These are phyloP conservation scores for Backusella macrospora DNA, from an alignment of 192 early-diverging fungal species.

Conservation along the genomic window DNA sequence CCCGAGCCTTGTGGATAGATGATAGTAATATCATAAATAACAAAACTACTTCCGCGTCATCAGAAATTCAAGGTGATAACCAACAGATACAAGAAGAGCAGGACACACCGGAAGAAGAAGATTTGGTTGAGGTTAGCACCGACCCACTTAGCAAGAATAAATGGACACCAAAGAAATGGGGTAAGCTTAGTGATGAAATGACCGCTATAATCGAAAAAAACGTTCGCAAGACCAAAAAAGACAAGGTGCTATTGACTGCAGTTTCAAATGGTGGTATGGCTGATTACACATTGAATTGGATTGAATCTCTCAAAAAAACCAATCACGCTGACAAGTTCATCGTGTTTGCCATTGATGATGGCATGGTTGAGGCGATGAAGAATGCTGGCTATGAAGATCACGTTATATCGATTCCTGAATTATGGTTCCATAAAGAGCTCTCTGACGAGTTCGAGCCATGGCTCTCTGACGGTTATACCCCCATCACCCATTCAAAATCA, in stretches of 20 bases:
- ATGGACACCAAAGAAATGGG: conserved; percentile 15
- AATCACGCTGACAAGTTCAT: conserved; percentile 32
- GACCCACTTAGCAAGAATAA: conserved; percentile 9
- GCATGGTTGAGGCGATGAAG: conserved; percentile 32
- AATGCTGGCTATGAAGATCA: conserved; percentile 33
- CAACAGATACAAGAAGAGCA: background rate
- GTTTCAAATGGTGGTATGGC: conserved; percentile 43
- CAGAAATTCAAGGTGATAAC: background rate
- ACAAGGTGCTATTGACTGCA: conserved; percentile 37
- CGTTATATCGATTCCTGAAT: conserved; percentile 37
- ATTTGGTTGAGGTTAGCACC: conserved; percentile 18
- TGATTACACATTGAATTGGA: conserved; percentile 49
- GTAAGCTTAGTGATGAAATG: background rate
- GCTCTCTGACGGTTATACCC: conserved; percentile 31
- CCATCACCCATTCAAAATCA: conserved; percentile 45
- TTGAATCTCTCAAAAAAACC: conserved; percentile 35
- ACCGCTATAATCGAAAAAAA: background rate
- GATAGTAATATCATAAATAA: background rate
- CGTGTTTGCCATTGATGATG: conserved; percentile 44
- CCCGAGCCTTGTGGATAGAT: background rate
- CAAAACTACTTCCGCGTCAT: background rate
- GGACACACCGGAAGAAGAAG: conserved; percentile 16
- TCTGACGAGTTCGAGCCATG: conserved; percentile 29
- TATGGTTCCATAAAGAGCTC: conserved; percentile 43
- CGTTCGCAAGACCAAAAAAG: background rate